phyloP scores from a whole-genome alignment of 352 stramenopile genomes.

The Thraustotheca clavata region DNA sequence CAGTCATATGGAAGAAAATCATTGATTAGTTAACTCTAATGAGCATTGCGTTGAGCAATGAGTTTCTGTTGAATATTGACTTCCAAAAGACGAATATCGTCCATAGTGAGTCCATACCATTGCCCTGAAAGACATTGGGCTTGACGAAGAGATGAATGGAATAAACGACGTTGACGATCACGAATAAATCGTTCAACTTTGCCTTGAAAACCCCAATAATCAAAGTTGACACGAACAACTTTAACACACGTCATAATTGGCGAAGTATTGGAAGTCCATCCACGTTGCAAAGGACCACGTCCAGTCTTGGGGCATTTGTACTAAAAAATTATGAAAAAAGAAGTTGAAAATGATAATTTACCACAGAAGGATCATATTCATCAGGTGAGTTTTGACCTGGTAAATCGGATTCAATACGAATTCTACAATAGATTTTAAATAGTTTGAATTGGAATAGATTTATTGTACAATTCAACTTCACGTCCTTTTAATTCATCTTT shows the following conservation, averaged over 20 bases:
- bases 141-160: constrained; percentile 57
- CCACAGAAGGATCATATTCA: constrained; percentile 49
- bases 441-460: background rate
- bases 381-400: constrained; percentile 68
- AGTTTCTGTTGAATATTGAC: constrained; percentile 65
- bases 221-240: constrained; percentile 79
- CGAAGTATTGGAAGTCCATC: constrained; percentile 58
- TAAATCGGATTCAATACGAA: constrained; percentile 70
- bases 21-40: too few relatives aligned
- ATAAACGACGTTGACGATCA: constrained; percentile 75
- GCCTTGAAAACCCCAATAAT: constrained; percentile 80
- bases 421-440: constrained; percentile 27
- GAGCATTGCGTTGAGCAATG: constrained; percentile 46
- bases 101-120: constrained; percentile 76
- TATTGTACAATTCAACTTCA: constrained; percentile 61
- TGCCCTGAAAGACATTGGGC: constrained; percentile 73
- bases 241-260: constrained; percentile 85
- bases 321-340: constrained; percentile 12
- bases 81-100: constrained; percentile 76
- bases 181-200: constrained; percentile 77
- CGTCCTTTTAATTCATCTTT: constrained; percentile 63
- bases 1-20: too few relatives aligned
- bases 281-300: constrained; percentile 51
- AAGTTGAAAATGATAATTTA: constrained; percentile 14
- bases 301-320: constrained; percentile 49